phyloP scores from a whole-genome alignment of 768 basidiomycete genomes.

The Pleurotus giganteus region DNA sequence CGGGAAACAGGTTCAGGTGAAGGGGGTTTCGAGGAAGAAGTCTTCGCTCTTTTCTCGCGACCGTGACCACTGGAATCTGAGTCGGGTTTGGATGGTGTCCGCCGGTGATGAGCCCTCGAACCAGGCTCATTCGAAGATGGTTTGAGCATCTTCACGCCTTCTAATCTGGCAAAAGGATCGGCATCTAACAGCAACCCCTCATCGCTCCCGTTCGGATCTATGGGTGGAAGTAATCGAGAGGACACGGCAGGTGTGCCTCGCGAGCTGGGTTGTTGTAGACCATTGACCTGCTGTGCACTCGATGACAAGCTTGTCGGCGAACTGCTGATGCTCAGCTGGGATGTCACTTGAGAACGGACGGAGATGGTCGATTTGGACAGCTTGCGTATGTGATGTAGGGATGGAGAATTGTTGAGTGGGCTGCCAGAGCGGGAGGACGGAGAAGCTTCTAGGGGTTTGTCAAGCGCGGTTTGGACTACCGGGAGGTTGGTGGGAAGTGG shows the following conservation, averaged over 20 bases:
- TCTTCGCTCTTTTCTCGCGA: background rate
- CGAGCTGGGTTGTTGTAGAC: background rate
- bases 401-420: background rate
- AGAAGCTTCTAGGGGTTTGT: background rate
- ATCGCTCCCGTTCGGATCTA: background rate
- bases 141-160: constrained; percentile 46
- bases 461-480: background rate
- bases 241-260: constrained; percentile 2
- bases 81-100: constrained; percentile 7
- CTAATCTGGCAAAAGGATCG: constrained; percentile 56
- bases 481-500: background rate
- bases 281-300: background rate
- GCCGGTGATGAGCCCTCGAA: background rate
- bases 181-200: constrained; percentile 8
- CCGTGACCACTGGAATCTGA: background rate
- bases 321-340: background rate
- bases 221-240: constrained; percentile 2
- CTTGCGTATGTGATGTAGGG: background rate
- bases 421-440: constrained; percentile 8
- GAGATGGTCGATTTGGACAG: constrained; percentile 2
- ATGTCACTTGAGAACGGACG: background rate
- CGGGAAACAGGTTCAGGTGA: constrained; percentile 14
- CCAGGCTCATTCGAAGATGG: constrained; percentile 14
- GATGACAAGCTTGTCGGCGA: background rate
- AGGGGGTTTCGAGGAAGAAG: constrained; percentile 8